phyloP scores from a whole-genome alignment of 371 early-diverging fungal genomes.

The Massospora cicadina region DNA sequence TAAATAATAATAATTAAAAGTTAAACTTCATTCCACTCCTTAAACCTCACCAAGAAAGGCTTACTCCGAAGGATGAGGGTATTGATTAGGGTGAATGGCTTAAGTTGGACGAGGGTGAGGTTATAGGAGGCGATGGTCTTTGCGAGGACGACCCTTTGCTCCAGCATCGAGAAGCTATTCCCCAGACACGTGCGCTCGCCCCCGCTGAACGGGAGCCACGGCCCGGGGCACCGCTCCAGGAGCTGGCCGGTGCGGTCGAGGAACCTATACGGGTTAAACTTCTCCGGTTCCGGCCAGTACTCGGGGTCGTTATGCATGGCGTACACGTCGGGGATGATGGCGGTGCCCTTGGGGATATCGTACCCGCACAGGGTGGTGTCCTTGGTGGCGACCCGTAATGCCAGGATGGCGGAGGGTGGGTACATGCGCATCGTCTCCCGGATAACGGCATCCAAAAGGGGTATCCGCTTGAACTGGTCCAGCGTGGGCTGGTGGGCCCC shows the following conservation, averaged over 20 bases:
- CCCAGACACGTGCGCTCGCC: neutral
- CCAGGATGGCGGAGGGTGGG: conserved; percentile 10
- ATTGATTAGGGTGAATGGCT: neutral
- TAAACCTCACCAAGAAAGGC: neutral
- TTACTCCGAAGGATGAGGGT: neutral
- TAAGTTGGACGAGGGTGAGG: neutral
- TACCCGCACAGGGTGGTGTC: neutral
- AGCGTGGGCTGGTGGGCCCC: neutral
- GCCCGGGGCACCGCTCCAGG: neutral
- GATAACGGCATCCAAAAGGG: conserved; percentile 13
- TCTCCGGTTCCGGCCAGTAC: conserved; percentile 19
- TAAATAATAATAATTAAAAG: too few species aligned
- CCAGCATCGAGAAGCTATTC: neutral
- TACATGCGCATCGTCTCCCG: conserved; percentile 14
- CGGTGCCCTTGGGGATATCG: conserved; percentile 13
- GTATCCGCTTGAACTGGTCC: neutral
- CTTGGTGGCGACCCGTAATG: neutral
- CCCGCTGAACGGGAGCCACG: neutral
- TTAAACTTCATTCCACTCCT: too few species aligned
- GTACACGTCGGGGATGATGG: conserved; percentile 12
- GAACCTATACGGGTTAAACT: conserved; percentile 20
- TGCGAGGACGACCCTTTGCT: neutral
- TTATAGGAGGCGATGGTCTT: neutral
- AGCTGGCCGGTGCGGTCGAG: conserved; percentile 7
- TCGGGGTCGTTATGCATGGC: conserved; percentile 16